These are phyloP conservation scores for Colletotrichum tanaceti DNA, from an alignment of 2,329 filamentous ascomycete species.

Conservation along the genomic window DNA sequence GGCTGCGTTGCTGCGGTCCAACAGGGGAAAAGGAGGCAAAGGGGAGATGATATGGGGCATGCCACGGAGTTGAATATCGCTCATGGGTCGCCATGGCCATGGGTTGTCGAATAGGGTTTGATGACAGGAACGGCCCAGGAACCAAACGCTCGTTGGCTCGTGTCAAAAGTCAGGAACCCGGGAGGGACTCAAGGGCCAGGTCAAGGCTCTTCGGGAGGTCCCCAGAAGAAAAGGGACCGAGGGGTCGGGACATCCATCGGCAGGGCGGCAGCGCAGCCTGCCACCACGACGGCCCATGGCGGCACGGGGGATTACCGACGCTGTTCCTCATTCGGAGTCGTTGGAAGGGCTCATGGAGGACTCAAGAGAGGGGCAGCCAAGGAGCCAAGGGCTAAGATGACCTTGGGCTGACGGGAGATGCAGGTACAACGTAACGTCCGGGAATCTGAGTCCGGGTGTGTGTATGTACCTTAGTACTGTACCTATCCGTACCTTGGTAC, in stretches of 20 bases:
- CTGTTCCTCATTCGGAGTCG: background rate
- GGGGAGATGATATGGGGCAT: constrained; percentile 18
- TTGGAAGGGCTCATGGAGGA: background rate
- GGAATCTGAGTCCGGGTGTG: background rate
- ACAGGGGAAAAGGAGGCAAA: constrained; percentile 15
- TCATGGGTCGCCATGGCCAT: constrained; percentile 23
- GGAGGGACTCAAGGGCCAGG: background rate
- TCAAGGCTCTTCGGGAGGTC: background rate
- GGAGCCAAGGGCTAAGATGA: constrained; percentile 19
- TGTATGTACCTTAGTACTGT: too few species aligned
- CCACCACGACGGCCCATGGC: background rate
- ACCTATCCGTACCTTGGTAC: too few species aligned
- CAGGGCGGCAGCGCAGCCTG: background rate
- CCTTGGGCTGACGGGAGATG: constrained; percentile 26
- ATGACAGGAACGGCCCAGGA: constrained; percentile 35
- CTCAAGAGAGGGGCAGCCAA: constrained; percentile 9
- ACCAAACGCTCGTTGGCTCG: constrained; percentile 34
- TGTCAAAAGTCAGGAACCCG: background rate
- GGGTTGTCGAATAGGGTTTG: constrained; percentile 29
- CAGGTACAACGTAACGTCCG: constrained; percentile 32
- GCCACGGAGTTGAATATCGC: constrained; percentile 37
- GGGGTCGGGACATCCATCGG: constrained; percentile 10
- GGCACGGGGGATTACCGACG: constrained; percentile 13
- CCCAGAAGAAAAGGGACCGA: constrained; percentile 18
- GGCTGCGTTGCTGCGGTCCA: constrained; percentile 29